Evolutionary conservation across 1,139 yeast species (phyloP).

Genomic region (Meyerozyma sp.): DNA sequence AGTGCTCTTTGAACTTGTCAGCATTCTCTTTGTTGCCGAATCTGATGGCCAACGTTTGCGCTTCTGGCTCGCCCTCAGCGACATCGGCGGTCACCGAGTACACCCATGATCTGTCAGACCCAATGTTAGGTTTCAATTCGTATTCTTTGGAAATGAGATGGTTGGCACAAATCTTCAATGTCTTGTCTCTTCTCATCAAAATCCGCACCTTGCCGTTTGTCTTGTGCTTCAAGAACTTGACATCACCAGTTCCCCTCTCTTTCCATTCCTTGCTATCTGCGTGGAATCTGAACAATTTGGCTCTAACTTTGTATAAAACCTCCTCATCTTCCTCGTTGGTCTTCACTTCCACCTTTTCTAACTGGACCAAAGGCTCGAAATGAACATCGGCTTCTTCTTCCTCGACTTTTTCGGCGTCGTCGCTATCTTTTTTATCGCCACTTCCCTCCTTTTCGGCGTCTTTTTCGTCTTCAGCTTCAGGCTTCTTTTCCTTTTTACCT

Average conservation of each 20-base stretch:
- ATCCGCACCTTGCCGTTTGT: constrained; percentile 75
- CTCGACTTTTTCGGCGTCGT: constrained; percentile 56
- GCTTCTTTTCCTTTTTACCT: constrained; percentile 62
- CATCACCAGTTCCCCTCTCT: constrained; percentile 99
- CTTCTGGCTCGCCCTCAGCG: constrained; percentile 94
- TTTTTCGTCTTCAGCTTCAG: constrained; percentile 26
- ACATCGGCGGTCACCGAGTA: constrained; percentile 92
- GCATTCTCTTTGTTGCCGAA: constrained; percentile 97
- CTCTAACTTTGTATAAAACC: constrained; percentile 80
- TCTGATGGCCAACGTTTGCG: constrained; percentile 93
- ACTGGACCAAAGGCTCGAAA: constrained; percentile 91
- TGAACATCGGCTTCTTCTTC: constrained; percentile 93
- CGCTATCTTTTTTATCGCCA: constrained; percentile 22
- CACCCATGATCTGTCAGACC: constrained; percentile 98
- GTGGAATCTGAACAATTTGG: constrained; percentile 90
- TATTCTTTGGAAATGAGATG: constrained; percentile 86
- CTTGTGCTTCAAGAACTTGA: constrained; percentile 89
- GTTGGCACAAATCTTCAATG: constrained; percentile 96
- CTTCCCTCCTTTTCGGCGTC: constrained; percentile 31
- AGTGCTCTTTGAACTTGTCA: constrained; percentile 88
- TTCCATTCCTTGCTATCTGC: constrained; percentile 90
- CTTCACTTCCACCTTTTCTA: constrained; percentile 93
- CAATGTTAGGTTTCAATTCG: constrained; percentile 86
- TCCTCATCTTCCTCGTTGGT: constrained; percentile 97
- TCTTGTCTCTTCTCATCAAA: constrained; percentile 98